Evolutionary conservation across 371 early-diverging fungal genomes (phyloP).

Genomic region (Syncephalis plumigaleata): DNA sequence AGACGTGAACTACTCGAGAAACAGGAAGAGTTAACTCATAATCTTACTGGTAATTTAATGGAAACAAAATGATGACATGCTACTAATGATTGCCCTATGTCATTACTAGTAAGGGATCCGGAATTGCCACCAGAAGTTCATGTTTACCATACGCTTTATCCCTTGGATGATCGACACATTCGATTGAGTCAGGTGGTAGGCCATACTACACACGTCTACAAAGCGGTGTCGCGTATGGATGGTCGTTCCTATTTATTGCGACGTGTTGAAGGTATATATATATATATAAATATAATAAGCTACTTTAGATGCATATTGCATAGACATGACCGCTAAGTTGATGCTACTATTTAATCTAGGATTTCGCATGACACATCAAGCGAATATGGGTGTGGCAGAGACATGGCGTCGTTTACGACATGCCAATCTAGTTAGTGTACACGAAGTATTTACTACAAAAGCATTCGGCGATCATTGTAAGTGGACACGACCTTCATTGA

Average conservation of each 20-base stretch:
- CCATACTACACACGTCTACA: constrained; percentile 63
- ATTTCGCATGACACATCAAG: constrained; percentile 55
- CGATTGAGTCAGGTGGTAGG: constrained; percentile 39
- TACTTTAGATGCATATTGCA: too few species aligned
- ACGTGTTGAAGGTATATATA: constrained; percentile 54
- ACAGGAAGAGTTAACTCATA: constrained; percentile 43
- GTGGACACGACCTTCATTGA: constrained; percentile 11
- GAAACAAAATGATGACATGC: background rate
- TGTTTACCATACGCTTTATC: constrained; percentile 66
- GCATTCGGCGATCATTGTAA: constrained; percentile 87
- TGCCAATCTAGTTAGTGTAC: constrained; percentile 67
- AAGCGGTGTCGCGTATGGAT: constrained; percentile 63
- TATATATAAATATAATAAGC: too few species aligned
- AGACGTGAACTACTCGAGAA: constrained; percentile 56
- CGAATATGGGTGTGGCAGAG: constrained; percentile 66
- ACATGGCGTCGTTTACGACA: constrained; percentile 67
- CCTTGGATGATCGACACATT: constrained; percentile 35
- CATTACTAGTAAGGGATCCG: constrained; percentile 20
- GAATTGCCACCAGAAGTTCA: constrained; percentile 55
- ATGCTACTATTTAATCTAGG: constrained; percentile 14
- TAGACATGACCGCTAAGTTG: too few species aligned
- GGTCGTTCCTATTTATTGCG: constrained; percentile 67
- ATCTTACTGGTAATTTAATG: constrained; percentile 24
- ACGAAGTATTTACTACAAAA: constrained; percentile 89
- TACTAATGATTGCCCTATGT: background rate